Conservation (phyloP, 2,329 filamentous ascomycete genomes). For the Neospermospora avenae region DNA sequence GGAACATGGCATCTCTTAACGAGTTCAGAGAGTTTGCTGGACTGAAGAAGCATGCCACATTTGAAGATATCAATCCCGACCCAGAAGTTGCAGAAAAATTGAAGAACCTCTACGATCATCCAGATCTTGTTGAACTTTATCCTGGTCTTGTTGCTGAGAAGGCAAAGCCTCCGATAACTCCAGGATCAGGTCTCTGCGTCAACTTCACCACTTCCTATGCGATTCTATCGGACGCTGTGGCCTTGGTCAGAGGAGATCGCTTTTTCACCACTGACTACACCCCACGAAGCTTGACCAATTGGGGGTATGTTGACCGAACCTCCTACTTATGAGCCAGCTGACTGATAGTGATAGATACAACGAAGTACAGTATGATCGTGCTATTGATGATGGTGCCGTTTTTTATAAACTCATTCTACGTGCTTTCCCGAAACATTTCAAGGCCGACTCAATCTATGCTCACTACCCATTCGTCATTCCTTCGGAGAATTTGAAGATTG, state of each 20-base stretch:
- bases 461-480: slow-evolving; percentile 57
- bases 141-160: slow-evolving; percentile 64
- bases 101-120: slow-evolving; percentile 61
- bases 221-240: slow-evolving; percentile 57
- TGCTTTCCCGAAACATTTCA: slow-evolving; percentile 79
- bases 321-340: neutral
- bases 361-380: slow-evolving; percentile 68
- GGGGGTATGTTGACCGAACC: slow-evolving; percentile 58
- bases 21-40: slow-evolving; percentile 83
- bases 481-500: slow-evolving; percentile 67
- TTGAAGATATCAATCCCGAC: slow-evolving; percentile 82
- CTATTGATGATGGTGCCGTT: slow-evolving; percentile 75
- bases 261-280: slow-evolving; percentile 51
- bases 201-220: slow-evolving; percentile 53
- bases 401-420: slow-evolving; percentile 82
- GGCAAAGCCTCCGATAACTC: slow-evolving; percentile 47
- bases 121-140: slow-evolving; percentile 61
- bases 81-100: slow-evolving; percentile 65
- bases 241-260: slow-evolving; percentile 54
- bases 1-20: slow-evolving; percentile 72
- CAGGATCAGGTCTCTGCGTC: slow-evolving; percentile 51
- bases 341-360: slow-evolving; percentile 21
- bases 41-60: slow-evolving; percentile 70
- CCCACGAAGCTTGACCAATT: slow-evolving; percentile 73
- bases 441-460: slow-evolving; percentile 73